Evolutionary conservation across 495 filamentous ascomycete species (phyloP).

Genomic region (Penicillium simplicissimum): DNA sequence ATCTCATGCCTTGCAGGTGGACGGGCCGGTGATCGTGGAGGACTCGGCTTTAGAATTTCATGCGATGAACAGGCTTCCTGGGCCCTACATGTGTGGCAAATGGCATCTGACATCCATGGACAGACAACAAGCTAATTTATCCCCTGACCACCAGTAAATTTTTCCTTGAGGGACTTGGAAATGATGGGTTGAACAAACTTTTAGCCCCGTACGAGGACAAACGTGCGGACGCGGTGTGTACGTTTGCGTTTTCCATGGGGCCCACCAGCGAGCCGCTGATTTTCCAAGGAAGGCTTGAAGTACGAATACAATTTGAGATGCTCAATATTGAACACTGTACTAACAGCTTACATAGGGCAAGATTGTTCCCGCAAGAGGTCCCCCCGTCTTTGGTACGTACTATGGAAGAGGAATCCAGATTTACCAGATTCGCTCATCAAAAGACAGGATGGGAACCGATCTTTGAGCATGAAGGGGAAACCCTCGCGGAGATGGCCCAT

Average conservation of each 20-base stretch:
- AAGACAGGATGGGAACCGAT: conserved; percentile 79
- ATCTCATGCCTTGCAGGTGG: conserved; percentile 45
- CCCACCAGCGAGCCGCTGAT: conserved; percentile 73
- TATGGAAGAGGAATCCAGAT: not conserved
- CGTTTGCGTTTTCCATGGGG: conserved; percentile 79
- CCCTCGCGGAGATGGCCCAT: conserved; percentile 91
- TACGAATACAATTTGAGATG: conserved; percentile 11
- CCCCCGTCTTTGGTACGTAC: conserved; percentile 63
- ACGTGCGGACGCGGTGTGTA: conserved; percentile 83
- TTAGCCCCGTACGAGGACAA: conserved; percentile 81
- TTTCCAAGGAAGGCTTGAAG: conserved; percentile 74
- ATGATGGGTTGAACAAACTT: conserved; percentile 76
- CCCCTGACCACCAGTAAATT: conserved; percentile 63
- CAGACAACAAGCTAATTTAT: not conserved
- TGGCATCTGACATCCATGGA: not conserved
- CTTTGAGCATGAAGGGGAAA: conserved; percentile 86
- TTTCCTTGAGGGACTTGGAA: conserved; percentile 77
- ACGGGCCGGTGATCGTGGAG: conserved; percentile 89
- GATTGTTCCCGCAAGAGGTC: conserved; percentile 45
- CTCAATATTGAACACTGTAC: not conserved
- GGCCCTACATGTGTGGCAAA: conserved; percentile 78
- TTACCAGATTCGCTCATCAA: conserved; percentile 24
- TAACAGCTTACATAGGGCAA: conserved; percentile 50
- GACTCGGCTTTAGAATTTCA: conserved; percentile 88
- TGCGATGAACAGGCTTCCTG: conserved; percentile 76